phyloP scores from a whole-genome alignment of 2,329 filamentous ascomycete genomes.

The Davidsoniella neocaledoniae region DNA sequence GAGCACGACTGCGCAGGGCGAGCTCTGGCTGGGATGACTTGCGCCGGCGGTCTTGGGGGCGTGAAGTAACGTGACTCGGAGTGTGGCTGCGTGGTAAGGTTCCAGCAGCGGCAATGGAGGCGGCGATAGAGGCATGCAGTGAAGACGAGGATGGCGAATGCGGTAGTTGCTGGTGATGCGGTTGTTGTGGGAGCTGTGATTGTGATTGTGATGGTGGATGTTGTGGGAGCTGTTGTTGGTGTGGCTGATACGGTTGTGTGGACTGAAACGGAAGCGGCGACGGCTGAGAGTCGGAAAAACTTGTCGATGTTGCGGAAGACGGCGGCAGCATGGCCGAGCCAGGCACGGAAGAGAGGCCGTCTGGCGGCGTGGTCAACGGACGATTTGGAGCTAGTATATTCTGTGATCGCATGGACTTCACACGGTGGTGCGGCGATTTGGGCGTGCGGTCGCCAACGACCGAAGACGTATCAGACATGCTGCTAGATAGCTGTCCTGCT shows the following conservation, averaged over 20 bases:
- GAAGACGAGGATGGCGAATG: slow-evolving; percentile 3
- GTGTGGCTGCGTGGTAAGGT: slow-evolving; percentile 39
- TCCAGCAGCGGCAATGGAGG: slow-evolving; percentile 23
- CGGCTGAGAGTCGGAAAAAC: too few species aligned
- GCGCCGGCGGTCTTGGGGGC: slow-evolving; percentile 34
- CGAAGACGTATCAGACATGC: slow-evolving; percentile 6
- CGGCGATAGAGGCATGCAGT: slow-evolving; percentile 11
- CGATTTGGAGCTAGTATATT: background rate
- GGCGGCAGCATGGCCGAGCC: background rate
- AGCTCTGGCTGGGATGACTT: slow-evolving; percentile 36
- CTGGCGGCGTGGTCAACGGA: background rate
- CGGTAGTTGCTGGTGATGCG: background rate
- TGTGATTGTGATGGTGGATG: background rate
- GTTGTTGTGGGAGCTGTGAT: background rate
- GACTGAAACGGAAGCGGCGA: background rate
- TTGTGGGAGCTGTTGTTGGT: background rate
- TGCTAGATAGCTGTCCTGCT: background rate
- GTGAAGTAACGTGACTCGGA: slow-evolving; percentile 42
- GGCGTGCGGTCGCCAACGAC: slow-evolving; percentile 1
- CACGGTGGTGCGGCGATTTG: slow-evolving; percentile 2
- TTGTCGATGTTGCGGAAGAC: background rate
- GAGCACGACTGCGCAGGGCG: slow-evolving; percentile 37
- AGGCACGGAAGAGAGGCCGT: background rate
- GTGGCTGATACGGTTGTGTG: background rate
- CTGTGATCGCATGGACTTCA: slow-evolving; percentile 11